Evolutionary conservation across 306 rosid genomes (phyloP).

Genomic region (Hippophae gyantsensis): DNA sequence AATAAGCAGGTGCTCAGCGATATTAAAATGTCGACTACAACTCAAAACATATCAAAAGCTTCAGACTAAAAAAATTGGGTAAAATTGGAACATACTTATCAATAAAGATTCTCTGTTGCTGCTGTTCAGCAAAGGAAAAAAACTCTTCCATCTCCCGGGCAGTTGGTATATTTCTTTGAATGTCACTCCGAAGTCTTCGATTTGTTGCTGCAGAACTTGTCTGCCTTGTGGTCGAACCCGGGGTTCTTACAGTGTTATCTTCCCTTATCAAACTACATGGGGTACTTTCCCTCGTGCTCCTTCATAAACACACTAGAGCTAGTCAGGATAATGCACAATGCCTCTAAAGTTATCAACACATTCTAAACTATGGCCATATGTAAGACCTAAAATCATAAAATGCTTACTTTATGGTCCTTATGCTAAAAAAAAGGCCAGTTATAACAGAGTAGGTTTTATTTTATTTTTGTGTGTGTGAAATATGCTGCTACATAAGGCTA

Average conservation of each 20-base stretch:
- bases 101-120: constrained; percentile 58
- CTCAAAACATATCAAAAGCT: background rate
- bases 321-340: background rate
- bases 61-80: background rate
- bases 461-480: too few species aligned
- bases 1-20: background rate
- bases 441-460: too few species aligned
- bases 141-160: constrained; percentile 76
- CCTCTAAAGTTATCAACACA: constrained; percentile 8
- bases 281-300: constrained; percentile 73
- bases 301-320: constrained; percentile 14
- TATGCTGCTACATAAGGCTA: too few species aligned
- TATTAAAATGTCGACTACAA: background rate
- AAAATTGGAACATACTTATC: constrained; percentile 44
- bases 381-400: background rate
- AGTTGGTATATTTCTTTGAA: constrained; percentile 52
- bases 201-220: constrained; percentile 13
- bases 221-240: constrained; percentile 59
- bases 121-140: constrained; percentile 63
- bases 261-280: constrained; percentile 72
- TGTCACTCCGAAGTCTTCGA: constrained; percentile 23
- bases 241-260: constrained; percentile 37
- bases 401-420: too few species aligned
- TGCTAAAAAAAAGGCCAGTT: too few species aligned
- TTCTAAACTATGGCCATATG: background rate